Percentiles rank a stretch among this genome's conserved stretches.
phyloP scores from a whole-genome alignment of 805 yeast species.

The Candida ipomoeae region DNA sequence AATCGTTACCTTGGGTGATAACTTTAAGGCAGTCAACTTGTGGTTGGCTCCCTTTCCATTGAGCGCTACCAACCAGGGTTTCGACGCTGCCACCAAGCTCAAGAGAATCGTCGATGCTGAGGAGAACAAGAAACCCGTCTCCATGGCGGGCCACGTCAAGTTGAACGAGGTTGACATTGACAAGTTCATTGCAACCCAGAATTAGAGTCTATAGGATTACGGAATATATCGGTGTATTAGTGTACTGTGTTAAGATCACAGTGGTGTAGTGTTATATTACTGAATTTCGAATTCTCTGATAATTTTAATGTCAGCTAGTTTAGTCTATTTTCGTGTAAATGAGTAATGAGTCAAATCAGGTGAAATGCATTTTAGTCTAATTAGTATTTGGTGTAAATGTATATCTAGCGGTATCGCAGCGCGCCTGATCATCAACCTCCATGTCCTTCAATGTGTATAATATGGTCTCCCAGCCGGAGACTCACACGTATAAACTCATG shows the following conservation, averaged over 20 bases:
- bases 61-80: constrained; percentile 67
- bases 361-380: too few species aligned
- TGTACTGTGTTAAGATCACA: too few species aligned
- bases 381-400: neutral
- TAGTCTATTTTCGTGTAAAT: too few species aligned
- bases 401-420: neutral
- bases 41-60: constrained; percentile 70
- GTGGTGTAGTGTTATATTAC: too few species aligned
- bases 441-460: constrained; percentile 17
- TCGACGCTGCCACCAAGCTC: constrained; percentile 68
- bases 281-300: too few species aligned
- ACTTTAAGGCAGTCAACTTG: constrained; percentile 54
- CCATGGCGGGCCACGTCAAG: constrained; percentile 62
- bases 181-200: constrained; percentile 60
- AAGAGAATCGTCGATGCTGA: constrained; percentile 57
- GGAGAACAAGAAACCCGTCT: constrained; percentile 45
- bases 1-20: constrained; percentile 57
- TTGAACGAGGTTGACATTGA: constrained; percentile 72
- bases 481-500: constrained; percentile 15
- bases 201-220: constrained; percentile 25
- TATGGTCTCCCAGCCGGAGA: constrained; percentile 6
- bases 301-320: too few species aligned
- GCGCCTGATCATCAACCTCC: neutral
- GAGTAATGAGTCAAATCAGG: too few species aligned
- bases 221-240: neutral